Evolutionary conservation across 164 flowering plant genomes (phyloP).

Genomic region (Sedum album): DNA sequence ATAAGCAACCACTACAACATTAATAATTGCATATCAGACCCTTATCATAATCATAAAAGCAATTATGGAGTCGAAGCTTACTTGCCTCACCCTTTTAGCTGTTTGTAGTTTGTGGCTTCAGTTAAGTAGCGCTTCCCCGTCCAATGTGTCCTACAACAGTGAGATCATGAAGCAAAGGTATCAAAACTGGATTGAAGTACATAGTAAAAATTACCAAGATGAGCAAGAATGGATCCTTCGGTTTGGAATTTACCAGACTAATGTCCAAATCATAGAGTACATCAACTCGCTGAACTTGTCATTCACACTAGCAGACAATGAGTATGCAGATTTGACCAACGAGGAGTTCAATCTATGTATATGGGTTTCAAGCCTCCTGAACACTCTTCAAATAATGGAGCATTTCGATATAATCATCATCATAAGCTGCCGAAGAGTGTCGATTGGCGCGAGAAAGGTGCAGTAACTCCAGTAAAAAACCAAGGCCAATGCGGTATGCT

Average conservation of each 20-base stretch:
- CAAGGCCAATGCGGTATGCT: slow-evolving; percentile 56
- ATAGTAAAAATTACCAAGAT: slow-evolving; percentile 21
- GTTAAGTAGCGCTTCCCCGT: slow-evolving; percentile 3
- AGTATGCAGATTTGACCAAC: no score
- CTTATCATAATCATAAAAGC: no score
- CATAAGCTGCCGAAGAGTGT: slow-evolving; percentile 18
- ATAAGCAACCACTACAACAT: background rate
- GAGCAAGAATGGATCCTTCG: slow-evolving; percentile 30
- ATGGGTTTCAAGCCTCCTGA: slow-evolving; percentile 15
- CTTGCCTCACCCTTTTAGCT: slow-evolving; percentile 11
- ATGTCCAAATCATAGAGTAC: no score
- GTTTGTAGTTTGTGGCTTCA: slow-evolving; percentile 13
- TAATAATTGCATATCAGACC: background rate
- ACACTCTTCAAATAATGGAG: background rate
- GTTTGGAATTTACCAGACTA: slow-evolving; percentile 48
- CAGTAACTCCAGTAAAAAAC: slow-evolving; percentile 41
- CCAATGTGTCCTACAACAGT: background rate
- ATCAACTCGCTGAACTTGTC: slow-evolving; percentile 38
- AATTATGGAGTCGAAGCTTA: background rate
- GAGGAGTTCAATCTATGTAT: slow-evolving; percentile 23
- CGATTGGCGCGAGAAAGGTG: slow-evolving; percentile 63
- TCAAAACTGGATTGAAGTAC: slow-evolving; percentile 31
- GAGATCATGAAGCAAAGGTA: no score
- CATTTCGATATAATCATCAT: background rate
- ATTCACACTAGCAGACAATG: slow-evolving; percentile 35